Conservation (phyloP, 805 yeast species). For the Cyberlindnera maclurae region DNA sequence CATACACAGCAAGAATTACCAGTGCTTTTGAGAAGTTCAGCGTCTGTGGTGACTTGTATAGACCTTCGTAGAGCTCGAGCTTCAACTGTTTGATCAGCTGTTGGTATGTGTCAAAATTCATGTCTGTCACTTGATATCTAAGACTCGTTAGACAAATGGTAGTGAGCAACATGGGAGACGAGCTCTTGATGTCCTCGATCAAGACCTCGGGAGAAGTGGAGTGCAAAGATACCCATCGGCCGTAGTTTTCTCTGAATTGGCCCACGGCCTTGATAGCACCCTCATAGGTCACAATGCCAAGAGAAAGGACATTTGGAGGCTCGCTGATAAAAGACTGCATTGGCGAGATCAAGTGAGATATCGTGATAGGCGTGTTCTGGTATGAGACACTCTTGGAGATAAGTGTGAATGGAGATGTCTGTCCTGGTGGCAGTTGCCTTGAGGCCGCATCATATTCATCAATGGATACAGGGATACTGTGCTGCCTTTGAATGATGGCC, state of each 20-base stretch:
- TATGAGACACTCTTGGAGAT: conserved; percentile 18
- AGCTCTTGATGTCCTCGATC: conserved; percentile 37
- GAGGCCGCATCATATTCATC: conserved; percentile 8
- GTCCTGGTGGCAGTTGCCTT: conserved; percentile 23
- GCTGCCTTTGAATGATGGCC: conserved; percentile 11
- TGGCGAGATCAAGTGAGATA: conserved; percentile 12
- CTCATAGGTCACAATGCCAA: conserved; percentile 39
- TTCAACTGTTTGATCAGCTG: conserved; percentile 33
- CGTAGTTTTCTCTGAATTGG: conserved; percentile 59
- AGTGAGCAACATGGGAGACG: conserved; percentile 59
- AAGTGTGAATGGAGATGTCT: conserved; percentile 19
- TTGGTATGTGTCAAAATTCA: conserved; percentile 23
- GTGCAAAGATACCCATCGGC: conserved; percentile 75
- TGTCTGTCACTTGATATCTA: conserved; percentile 32
- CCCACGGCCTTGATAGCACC: conserved; percentile 46
- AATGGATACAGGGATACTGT: conserved; percentile 1
- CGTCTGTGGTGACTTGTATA: conserved; percentile 37
- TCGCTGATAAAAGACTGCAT: conserved; percentile 9
- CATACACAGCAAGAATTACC: conserved; percentile 58
- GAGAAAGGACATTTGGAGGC: conserved; percentile 40
- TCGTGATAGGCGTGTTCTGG: conserved; percentile 12
- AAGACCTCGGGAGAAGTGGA: conserved; percentile 40
- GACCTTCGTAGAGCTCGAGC: conserved; percentile 24
- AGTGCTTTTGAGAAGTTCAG: conserved; percentile 64
- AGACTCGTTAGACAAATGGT: conserved; percentile 58